Base-by-base conservation (phyloP, 2,329 filamentous ascomycete genomes). In the Mycosphaerelloides madeirae region DNA sequence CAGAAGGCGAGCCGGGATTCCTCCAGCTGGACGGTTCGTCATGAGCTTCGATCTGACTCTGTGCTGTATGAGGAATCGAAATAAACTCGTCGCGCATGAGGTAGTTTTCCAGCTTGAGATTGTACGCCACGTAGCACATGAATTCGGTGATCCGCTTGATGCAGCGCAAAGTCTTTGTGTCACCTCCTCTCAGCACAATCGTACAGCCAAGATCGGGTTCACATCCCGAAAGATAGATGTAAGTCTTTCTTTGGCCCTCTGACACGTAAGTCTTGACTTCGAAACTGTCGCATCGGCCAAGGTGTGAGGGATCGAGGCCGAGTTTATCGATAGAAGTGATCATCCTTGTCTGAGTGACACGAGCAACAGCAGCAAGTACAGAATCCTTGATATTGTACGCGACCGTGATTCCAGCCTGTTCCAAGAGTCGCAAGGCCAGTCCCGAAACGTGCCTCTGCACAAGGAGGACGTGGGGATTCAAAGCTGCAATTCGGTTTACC, bases 61-160 rank as follows among this genome's bases (percentile, higher is more conserved):
- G 42, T 29, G 51, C 54, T 7, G 49, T 54, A 20, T 77, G 77
- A 1, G 89, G 89, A 16, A 94, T 84, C 50, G 90, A 80, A 13
- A 95, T 85, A 56, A 88, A 95, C 58, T 95, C 90, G 64, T 98
- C 93, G 41, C 87, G 80, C 78, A 98, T 87, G 35, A 98, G 73
- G 56, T 87, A 95, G 1, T 93, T 95, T 68, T 98, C 93, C 12
- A 98, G 76, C 62, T 95, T 95, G 41, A 98, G 75, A 58, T 96
- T 98, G 68, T 98, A 98, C 11, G 97, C 90, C 15, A 98, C 94
- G 57, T 97, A 98, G 29, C 94, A 85, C 91, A 98, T 96, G 62
- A 98, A 97, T 63, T 98, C 93, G 9, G 91, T 93, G 54, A 98
- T 93, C 41, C 82, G 80, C 68, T 98, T 98, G 65, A 98, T 81